Base-by-base conservation (phyloP, 108 stramenopile species). In the Mediolabrus comicus region DNA sequence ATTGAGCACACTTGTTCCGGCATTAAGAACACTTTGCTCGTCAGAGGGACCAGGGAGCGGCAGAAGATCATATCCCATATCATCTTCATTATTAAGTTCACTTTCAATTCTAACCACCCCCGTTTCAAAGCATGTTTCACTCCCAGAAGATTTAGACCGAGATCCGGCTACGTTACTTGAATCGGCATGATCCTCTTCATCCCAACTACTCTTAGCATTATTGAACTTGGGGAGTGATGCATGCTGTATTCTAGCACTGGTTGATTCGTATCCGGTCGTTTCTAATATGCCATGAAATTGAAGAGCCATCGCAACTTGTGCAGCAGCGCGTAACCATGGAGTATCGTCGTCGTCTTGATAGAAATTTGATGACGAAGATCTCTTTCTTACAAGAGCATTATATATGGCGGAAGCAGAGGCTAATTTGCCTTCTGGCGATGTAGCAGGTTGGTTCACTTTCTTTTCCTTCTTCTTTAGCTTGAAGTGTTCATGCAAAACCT, bases 281-380 rank as follows among this genome's bases (percentile, higher is more conserved):
- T 95, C 93, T 59, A 95, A 67, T 53, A 95, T 84, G 17, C 93
- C 91, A 58, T 95, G 93, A n/a, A 95, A 83, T 64, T 88, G 84
- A 26, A 95, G 77, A 16, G 90, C 86, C 70, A 95, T 81, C 0
- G 93, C 93, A 62, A 87, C 89, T 41, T 92, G 93, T 22, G 93
- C 93, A 14, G 91, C 93, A 24, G 87, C 86, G 62, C 93, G 74
- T n/a, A 95, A 81, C 93, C 93, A 95, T 2, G 86, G 66, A 9
- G 90, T 69, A 66, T 89, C 91, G 59, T 76, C 80, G 11, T 57
- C 69, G 54, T 72, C 80, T 22, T 69, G 61, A 30, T 35, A 24
- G 29, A 49, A 29, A 33, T 64, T 30, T 17, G 32, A 59, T 9
- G 69, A 75, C 5, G 67, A 28, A 56, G 63, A 33, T 24, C 62